phyloP scores from a whole-genome alignment of 805 yeast species.

The Hanseniaspora clermontiae region DNA sequence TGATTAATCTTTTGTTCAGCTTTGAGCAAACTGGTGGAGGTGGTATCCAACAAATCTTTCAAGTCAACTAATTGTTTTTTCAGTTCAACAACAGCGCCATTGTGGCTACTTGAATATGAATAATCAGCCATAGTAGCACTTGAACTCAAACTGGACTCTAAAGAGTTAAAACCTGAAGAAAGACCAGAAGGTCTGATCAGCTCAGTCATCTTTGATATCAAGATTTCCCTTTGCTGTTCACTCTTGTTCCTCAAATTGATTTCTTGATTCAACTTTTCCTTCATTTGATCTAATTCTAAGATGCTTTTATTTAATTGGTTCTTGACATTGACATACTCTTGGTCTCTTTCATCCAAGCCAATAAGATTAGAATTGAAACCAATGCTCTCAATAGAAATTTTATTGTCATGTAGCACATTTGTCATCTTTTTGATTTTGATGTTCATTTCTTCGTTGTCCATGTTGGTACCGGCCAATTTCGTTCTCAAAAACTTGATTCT shows the following conservation, averaged over 20 bases:
- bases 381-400: constrained; percentile 22
- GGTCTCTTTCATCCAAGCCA: constrained; percentile 23
- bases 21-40: constrained; percentile 2
- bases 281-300: constrained; percentile 38
- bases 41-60: constrained; percentile 2
- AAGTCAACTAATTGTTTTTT: constrained; percentile 6
- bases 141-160: neutral
- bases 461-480: constrained; percentile 51
- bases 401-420: constrained; percentile 22
- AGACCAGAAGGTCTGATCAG: neutral
- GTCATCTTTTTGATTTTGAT: constrained; percentile 33
- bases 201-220: neutral
- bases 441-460: constrained; percentile 40
- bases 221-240: constrained; percentile 32
- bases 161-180: neutral
- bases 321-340: constrained; percentile 18
- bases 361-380: constrained; percentile 17
- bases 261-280: constrained; percentile 39
- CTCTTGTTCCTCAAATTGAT: constrained; percentile 40
- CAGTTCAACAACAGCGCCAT: neutral
- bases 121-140: neutral
- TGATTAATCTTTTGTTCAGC: constrained; percentile 21
- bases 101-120: neutral
- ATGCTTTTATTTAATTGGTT: constrained; percentile 11
- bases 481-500: constrained; percentile 50